Evolutionary conservation across 768 basidiomycete genomes (phyloP), one percentile per base, ranked within the genome.

Genomic region (Plicaturopsis crispa): DNA sequence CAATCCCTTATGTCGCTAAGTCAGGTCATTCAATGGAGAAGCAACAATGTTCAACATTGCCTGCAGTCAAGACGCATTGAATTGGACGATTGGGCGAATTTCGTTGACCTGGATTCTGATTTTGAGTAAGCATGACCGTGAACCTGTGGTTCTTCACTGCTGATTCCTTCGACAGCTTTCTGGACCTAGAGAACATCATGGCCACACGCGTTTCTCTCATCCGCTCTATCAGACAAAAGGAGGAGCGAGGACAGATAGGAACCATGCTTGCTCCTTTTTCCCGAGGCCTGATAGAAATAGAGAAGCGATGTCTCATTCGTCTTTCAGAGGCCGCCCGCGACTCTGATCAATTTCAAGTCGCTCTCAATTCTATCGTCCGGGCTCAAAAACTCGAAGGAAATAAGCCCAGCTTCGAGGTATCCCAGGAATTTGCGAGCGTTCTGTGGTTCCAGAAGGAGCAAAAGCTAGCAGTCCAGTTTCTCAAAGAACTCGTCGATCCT

Each of bases 371-470:
- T 4, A 67, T 93, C 24, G 67, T 87, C 21, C 73, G 76, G 19
- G 88, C 90, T 1, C 83, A 85, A 52, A 66, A 62, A 24, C 59
- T 92, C 4, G 76, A 76, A 42, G 51, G 44, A 2, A 46, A 39
- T 1, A 53, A 70, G 1, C 63, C 61, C 12, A 65, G 74, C 3
- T 62, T 63, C n/a, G 66, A 72, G 20, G 75, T 85, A 17, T 75
- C 79, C 0, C 70, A 81, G 49, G 93, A 96, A 53, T 90, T 89
- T 48, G 84, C 94, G 12, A 76, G 81, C 42, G 91, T 97, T 13
- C 69, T 98, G 5, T 98, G 94, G 90, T 59, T 75, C 7, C 83
- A 88, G 43, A 78, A 76, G 31, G 94, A 99, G 53, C 84, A 90
- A 48, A 79, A 78, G 43, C 57, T 83, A 4, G 93, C 94, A 0